A percentile compares a stretch with the other conserved stretches of the same genome.
These are phyloP conservation scores for Cinchona pubescens DNA, from an alignment of 257 asterid genomes.

Conservation along the genomic window DNA sequence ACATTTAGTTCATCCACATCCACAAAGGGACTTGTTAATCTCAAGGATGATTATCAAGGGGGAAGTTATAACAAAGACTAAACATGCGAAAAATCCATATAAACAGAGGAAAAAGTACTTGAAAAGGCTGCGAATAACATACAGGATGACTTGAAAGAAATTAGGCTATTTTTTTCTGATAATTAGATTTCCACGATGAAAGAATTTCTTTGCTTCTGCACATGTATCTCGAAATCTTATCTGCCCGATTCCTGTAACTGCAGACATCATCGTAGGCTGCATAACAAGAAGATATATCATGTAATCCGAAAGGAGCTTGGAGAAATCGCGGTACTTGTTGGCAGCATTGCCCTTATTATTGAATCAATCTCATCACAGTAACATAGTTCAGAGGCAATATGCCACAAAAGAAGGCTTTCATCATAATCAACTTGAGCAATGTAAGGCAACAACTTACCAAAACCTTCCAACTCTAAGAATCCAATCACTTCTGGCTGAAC, in stretches of 20 bases:
- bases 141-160: constrained; percentile 3
- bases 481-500: constrained; percentile 49
- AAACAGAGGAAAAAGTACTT: constrained; percentile 4
- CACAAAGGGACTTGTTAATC: not conserved
- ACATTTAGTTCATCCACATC: not conserved
- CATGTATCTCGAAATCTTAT: constrained; percentile 56
- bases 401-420: constrained; percentile 50
- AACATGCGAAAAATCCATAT: not conserved
- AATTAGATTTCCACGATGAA: not conserved
- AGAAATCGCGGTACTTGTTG: constrained; percentile 6
- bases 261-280: constrained; percentile 54
- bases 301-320: constrained; percentile 54
- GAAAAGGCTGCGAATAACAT: constrained; percentile 16
- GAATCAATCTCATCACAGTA: no score
- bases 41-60: constrained; percentile 9
- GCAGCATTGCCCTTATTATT: no score
- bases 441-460: constrained; percentile 23
- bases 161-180: constrained; percentile 10
- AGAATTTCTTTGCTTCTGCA: constrained; percentile 38
- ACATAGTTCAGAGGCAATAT: constrained; percentile 61
- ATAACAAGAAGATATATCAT: constrained; percentile 55
- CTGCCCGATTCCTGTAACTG: constrained; percentile 55
- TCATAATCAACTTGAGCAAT: constrained; percentile 39
- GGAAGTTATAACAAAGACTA: constrained; percentile 10
- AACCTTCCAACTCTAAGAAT: constrained; percentile 26